These are phyloP conservation scores for Primulina tabacum DNA, from an alignment of 257 asterid species.

Conservation along the genomic window DNA sequence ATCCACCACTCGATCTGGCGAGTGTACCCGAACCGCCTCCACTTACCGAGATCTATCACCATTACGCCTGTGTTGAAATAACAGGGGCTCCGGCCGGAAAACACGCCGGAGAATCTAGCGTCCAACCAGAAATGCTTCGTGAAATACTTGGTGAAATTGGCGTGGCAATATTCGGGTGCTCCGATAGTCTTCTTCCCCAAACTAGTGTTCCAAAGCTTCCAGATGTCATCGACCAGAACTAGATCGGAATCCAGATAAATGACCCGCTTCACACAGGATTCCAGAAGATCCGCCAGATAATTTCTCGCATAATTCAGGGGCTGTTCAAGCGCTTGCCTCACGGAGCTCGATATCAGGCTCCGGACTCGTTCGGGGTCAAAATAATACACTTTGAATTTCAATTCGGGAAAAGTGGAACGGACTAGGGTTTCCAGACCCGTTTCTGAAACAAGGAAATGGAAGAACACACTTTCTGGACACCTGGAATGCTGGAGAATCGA, in stretches of 20 bases:
- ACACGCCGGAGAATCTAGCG: slow-evolving; percentile 15
- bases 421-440: slow-evolving; percentile 20
- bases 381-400: slow-evolving; percentile 24
- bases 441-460: slow-evolving; percentile 24
- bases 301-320: slow-evolving; percentile 28
- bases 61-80: slow-evolving; percentile 28
- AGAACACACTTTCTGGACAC: slow-evolving; percentile 23
- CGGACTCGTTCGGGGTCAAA: slow-evolving; percentile 23
- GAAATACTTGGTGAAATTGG: slow-evolving; percentile 25
- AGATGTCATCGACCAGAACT: slow-evolving; percentile 25
- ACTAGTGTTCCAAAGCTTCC: slow-evolving; percentile 26
- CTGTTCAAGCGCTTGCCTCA: slow-evolving; percentile 25
- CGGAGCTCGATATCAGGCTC: slow-evolving; percentile 22
- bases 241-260: slow-evolving; percentile 29
- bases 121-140: slow-evolving; percentile 22
- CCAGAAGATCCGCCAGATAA: slow-evolving; percentile 26
- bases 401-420: slow-evolving; percentile 24
- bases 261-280: slow-evolving; percentile 18
- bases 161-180: slow-evolving; percentile 27
- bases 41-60: slow-evolving; percentile 25
- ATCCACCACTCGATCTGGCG: slow-evolving; percentile 27
- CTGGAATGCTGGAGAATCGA: slow-evolving; percentile 22
- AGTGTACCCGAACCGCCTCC: slow-evolving; percentile 27
- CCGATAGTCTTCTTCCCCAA: slow-evolving; percentile 27
- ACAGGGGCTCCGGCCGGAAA: slow-evolving; percentile 23